Evolutionary conservation across 768 basidiomycete genomes (phyloP), one percentile per base, ranked within the genome.

Genomic region (Saitozyma podzolica): DNA sequence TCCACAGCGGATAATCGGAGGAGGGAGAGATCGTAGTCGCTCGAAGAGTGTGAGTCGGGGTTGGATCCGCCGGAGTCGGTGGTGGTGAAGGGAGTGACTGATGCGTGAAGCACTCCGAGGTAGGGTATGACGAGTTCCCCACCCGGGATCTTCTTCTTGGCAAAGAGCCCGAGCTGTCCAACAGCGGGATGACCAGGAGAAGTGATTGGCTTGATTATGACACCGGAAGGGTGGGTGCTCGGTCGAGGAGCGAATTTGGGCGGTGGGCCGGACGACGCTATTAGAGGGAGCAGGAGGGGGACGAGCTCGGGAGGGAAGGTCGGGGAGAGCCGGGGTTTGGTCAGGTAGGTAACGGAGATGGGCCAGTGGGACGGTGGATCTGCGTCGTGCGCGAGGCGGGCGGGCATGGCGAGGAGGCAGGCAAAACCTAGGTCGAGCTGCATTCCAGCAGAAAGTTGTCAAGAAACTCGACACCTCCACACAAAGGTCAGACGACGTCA

Each of bases 21-120:
- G 8, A 95, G 83, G 13, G 88, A 91, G 29, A 95, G 82, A 78
- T 95, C 93, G 74, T 95, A 95, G 78, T 94, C 88, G n/a, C 71
- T 73, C 10, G 68, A 56, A 9, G 58, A 43, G 54, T 77, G 75
- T 16, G 56, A 42, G 49, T 59, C 67, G 6, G 13, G 14, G 8
- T 0, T 13, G 54, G 37, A 51, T 10, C 11, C 40, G 19, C 39
- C 13, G 9, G 29, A 14, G 29, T 62, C 40, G 11, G 17, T 40
- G 29, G 20, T 17, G 13, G 45, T 14, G 11, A 41, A 20, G 40
- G 89, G 89, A 10, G 16, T 9, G 10, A 45, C 58, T 40, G 39
- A 56, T 40, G 59, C 86, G 75, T 97, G 93, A 17, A 94, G 83
- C 75, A 93, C 86, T 29, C 92, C 92, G 29, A 89, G 80, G 68